These are phyloP conservation scores for Pleurotus salmoneostramineus DNA, from an alignment of 768 basidiomycete genomes.

Conservation along the genomic window DNA sequence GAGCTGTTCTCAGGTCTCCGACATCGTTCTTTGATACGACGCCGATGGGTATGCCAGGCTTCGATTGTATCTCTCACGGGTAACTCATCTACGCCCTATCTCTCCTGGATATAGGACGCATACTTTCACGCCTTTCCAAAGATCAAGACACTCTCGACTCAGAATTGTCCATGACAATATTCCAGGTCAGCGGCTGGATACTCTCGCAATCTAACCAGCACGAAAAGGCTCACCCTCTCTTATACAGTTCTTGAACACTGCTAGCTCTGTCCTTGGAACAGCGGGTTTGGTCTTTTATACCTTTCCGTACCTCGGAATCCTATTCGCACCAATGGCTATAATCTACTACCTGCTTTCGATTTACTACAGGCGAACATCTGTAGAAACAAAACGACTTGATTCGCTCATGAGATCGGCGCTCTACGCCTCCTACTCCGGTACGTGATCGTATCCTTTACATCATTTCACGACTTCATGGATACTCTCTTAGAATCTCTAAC, in stretches of 20 bases:
- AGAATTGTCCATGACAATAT: conserved; percentile 40
- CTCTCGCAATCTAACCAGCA: too few relatives aligned
- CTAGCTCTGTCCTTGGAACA: conserved; percentile 47
- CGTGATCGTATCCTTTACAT: not conserved
- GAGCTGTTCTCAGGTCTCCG: conserved; percentile 55
- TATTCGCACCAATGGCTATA: conserved; percentile 49
- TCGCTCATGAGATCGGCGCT: conserved; percentile 56
- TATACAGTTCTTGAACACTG: conserved; percentile 33
- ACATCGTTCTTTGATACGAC: conserved; percentile 73
- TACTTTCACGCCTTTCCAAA: conserved; percentile 54
- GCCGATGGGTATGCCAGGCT: conserved; percentile 43
- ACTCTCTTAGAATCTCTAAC: conserved; percentile 49
- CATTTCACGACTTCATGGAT: not conserved
- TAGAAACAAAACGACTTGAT: conserved; percentile 64
- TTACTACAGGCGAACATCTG: conserved; percentile 58
- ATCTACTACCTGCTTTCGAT: conserved; percentile 50
- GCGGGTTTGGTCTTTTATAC: conserved; percentile 61
- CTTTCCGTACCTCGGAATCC: conserved; percentile 63
- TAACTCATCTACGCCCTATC: not conserved
- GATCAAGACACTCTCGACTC: conserved; percentile 59
- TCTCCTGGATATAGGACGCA: conserved; percentile 35
- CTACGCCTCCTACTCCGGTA: conserved; percentile 57
- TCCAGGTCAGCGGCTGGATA: conserved; percentile 30
- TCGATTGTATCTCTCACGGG: not conserved
- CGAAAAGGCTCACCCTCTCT: not conserved